phyloP scores from a whole-genome alignment of 768 basidiomycete genomes.

The Tylopilus sp. region DNA sequence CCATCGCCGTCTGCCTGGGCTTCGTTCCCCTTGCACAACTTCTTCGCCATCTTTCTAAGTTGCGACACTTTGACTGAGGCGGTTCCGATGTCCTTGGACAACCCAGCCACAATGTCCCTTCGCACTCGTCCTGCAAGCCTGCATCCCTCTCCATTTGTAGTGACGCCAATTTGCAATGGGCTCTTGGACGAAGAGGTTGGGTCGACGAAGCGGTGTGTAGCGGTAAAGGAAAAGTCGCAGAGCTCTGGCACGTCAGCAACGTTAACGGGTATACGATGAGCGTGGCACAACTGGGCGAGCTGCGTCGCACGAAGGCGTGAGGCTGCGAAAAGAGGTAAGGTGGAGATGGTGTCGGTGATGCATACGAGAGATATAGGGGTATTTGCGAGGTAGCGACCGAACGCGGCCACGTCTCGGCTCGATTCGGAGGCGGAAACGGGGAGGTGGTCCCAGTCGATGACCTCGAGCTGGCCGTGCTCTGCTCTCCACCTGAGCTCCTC shows the following conservation, averaged over 20 bases:
- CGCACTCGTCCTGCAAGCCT: too few species aligned
- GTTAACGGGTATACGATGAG: constrained; percentile 71
- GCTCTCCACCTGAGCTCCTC: constrained; percentile 71
- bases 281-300: constrained; percentile 53
- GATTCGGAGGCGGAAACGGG: constrained; percentile 22
- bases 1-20: too few species aligned
- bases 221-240: constrained; percentile 85
- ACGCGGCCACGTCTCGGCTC: constrained; percentile 39
- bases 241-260: constrained; percentile 82
- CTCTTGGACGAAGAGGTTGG: too few species aligned
- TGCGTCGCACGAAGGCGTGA: constrained; percentile 49
- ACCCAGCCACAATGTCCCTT: too few species aligned
- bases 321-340: constrained; percentile 47
- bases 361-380: constrained; percentile 54
- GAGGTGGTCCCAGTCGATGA: constrained; percentile 53
- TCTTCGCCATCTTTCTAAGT: too few species aligned
- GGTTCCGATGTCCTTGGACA: too few species aligned
- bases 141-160: too few species aligned
- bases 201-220: background rate
- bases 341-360: constrained; percentile 73
- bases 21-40: too few species aligned
- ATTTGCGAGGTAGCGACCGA: constrained; percentile 46
- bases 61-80: too few species aligned
- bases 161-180: too few species aligned
- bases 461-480: constrained; percentile 48